Base-by-base conservation (phyloP, 2,329 filamentous ascomycete genomes). In the Alternaria ventricosa region DNA sequence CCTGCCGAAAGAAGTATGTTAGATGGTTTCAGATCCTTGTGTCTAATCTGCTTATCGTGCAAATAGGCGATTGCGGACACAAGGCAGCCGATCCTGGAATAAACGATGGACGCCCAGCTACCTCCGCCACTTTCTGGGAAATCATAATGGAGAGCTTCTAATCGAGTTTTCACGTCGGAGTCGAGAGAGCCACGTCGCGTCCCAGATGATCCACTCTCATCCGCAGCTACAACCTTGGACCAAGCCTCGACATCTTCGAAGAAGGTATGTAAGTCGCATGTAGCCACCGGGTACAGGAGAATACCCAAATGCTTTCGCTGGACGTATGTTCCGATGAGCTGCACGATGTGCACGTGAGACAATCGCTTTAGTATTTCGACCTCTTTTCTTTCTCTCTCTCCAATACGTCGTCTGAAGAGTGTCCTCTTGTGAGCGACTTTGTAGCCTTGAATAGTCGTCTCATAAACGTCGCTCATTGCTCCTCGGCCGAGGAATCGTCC, bases 211-310 rank as follows among this genome's bases (percentile, higher is more conserved):
- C 71, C 72, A 18, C 67, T 60, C 11, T 71, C 70, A 28, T 68
- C 64, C n/a, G 72, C 68, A 5, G 72, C 74, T 10, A 71, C 67
- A 5, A 71, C 74, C 10, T 60, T 41, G 43, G 59, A 44, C 58
- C 64, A 60, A 6, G 33, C 49, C 44, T 72, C 69, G n/a, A 65
- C 50, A 45, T 73, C 70, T 36, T 69, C 69, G 27, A 74, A 65
- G 46, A 73, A 67, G 2, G 63, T 69, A 11, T 63, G 63, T 5
- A 72, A 30, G 44, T 75, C 69, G 47, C 72, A 72, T 1, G 61
- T 18, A 8, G 72, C 72, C 2, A 75, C 67, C 0, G 70, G 71
- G 7, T 65, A 60, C 22, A 75, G 20, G 2, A 73, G 58, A 4
- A 75, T 47, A 3, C 71, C 41, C 18, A 44, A 8, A 20, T 44